Evolutionary conservation across 1,284 basidiomycete genomes (phyloP).

Genomic region (Puccinia horiana): DNA sequence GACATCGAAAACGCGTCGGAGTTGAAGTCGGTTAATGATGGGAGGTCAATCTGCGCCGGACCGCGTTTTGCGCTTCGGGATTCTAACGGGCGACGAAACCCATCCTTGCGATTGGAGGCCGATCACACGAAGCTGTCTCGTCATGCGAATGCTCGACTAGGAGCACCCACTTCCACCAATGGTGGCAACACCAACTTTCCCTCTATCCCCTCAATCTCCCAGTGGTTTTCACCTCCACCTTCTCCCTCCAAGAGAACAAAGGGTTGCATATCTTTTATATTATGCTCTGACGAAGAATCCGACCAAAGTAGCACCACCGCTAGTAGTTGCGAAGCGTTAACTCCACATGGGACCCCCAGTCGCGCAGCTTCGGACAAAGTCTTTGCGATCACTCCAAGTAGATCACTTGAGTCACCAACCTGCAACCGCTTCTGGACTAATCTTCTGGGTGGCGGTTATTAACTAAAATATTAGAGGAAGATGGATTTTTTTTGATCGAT

Average conservation of each 20-base stretch:
- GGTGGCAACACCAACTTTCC: neutral
- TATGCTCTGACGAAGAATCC: conserved; percentile 46
- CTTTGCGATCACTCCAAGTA: neutral
- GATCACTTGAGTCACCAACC: conserved; percentile 21
- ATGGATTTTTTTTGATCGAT: neutral
- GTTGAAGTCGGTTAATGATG: neutral
- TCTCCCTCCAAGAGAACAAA: conserved; percentile 28
- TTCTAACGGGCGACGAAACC: conserved; percentile 19
- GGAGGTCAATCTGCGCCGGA: neutral
- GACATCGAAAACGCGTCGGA: conserved; percentile 7
- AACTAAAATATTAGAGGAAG: neutral
- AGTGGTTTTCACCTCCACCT: conserved; percentile 38
- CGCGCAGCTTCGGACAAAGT: neutral
- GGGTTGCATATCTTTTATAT: conserved; percentile 44
- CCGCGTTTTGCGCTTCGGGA: neutral
- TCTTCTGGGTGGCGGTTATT: neutral
- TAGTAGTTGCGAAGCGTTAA: neutral
- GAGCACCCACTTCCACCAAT: conserved; percentile 8
- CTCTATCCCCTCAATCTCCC: conserved; percentile 36
- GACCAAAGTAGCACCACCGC: conserved; percentile 21
- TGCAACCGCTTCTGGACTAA: conserved; percentile 17
- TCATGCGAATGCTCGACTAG: neutral
- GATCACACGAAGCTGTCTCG: neutral
- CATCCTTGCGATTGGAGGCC: neutral
- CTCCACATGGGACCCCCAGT: conserved; percentile 7